Percentiles rank a stretch among this genome's conserved stretches.
phyloP scores from a whole-genome alignment of 805 yeast species.

The Nakazawaea sp. region DNA sequence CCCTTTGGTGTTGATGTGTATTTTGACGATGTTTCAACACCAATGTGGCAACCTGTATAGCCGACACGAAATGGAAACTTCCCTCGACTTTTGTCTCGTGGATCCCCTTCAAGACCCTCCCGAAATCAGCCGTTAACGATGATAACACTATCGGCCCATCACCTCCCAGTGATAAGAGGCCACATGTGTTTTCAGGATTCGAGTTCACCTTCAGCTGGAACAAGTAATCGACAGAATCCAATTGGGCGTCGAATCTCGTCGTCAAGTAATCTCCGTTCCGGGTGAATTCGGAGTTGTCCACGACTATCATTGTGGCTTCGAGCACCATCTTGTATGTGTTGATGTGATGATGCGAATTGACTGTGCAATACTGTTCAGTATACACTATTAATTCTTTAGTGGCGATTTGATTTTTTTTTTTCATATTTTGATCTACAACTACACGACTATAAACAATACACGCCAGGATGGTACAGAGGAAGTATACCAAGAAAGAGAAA shows the following conservation, averaged over 20 bases:
- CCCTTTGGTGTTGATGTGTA: constrained; percentile 85
- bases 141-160: constrained; percentile 80
- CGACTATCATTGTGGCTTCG: constrained; percentile 92
- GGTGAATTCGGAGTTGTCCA: constrained; percentile 94
- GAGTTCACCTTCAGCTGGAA: constrained; percentile 81
- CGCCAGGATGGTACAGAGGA: constrained; percentile 4
- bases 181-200: constrained; percentile 93
- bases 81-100: constrained; percentile 76
- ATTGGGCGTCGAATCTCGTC: constrained; percentile 86
- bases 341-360: too few species aligned
- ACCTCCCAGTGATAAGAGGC: constrained; percentile 85
- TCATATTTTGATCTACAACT: too few species aligned
- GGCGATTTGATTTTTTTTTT: too few species aligned
- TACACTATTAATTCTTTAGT: too few species aligned
- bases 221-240: constrained; percentile 80
- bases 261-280: constrained; percentile 92
- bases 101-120: constrained; percentile 76
- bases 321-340: constrained; percentile 70
- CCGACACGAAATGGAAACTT: constrained; percentile 60
- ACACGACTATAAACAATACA: too few species aligned
- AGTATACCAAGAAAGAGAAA: constrained; percentile 29
- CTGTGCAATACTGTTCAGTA: too few species aligned
- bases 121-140: constrained; percentile 82
- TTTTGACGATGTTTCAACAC: constrained; percentile 96
- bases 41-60: constrained; percentile 87